Conservation (phyloP, 139 green algal species). For the Pleodorina starrii region DNA sequence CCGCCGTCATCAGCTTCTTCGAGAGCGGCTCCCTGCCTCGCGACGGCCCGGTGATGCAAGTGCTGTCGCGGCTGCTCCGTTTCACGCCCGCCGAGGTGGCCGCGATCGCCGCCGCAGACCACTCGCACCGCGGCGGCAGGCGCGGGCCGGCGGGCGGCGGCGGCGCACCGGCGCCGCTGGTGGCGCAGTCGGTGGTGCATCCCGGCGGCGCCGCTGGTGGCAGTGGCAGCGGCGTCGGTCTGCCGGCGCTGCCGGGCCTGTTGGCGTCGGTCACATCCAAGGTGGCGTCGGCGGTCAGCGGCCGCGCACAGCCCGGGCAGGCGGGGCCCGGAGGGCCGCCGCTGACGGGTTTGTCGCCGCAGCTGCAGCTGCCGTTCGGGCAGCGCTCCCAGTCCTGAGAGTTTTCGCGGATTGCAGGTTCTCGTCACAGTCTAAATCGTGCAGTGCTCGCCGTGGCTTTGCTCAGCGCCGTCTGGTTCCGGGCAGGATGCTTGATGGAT, state of each 20-base stretch:
- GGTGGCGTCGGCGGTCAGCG: conserved; percentile 5
- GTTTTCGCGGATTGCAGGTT: no score
- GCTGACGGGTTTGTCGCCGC: no score
- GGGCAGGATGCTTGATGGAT: no score
- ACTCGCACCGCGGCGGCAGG: neutral
- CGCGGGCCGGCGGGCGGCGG: neutral
- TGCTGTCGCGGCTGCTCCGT: conserved; percentile 59
- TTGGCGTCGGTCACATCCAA: neutral
- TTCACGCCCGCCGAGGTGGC: conserved; percentile 31
- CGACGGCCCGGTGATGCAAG: conserved; percentile 48
- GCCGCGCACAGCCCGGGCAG: neutral
- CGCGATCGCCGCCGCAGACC: neutral
- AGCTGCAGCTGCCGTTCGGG: neutral
- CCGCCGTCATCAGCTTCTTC: conserved; percentile 65
- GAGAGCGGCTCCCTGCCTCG: conserved; percentile 57
- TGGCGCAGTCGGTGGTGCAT: neutral
- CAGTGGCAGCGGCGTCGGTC: neutral
- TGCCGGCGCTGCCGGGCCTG: neutral
- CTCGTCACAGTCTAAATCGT: no score
- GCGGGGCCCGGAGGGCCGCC: neutral
- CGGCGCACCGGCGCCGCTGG: no score
- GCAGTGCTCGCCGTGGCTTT: no score
- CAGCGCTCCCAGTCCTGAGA: neutral
- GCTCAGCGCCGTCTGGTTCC: no score
- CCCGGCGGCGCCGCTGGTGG: neutral